phyloP scores from a whole-genome alignment of 2,329 filamentous ascomycete species.

The Pseudogymnoascus sp. region DNA sequence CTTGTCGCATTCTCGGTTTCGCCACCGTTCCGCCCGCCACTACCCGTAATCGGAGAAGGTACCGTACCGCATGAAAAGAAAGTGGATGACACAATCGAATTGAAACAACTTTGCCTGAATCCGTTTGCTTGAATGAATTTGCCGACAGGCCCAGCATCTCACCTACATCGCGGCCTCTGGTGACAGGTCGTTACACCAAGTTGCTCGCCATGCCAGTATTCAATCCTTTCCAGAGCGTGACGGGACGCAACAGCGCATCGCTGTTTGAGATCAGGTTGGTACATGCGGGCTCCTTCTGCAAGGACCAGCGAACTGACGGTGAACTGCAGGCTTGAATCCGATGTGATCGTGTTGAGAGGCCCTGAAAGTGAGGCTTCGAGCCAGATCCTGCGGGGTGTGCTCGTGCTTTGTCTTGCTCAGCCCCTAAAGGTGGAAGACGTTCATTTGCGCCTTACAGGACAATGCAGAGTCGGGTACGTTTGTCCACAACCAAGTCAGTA shows the following conservation, averaged over 20 bases:
- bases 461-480: constrained; percentile 58
- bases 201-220: constrained; percentile 25
- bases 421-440: constrained; percentile 65
- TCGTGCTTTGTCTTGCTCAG: constrained; percentile 65
- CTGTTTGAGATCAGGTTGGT: constrained; percentile 31
- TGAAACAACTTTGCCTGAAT: not conserved
- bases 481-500: not conserved
- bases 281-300: constrained; percentile 1
- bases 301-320: constrained; percentile 12
- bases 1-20: not conserved
- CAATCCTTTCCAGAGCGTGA: constrained; percentile 27
- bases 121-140: constrained; percentile 5
- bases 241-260: constrained; percentile 25
- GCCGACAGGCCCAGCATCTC: not conserved
- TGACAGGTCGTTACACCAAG: not conserved
- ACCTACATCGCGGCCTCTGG: not conserved
- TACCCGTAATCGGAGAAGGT: constrained; percentile 6
- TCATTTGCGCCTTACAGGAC: constrained; percentile 61
- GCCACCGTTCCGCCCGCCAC: not conserved
- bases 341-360: constrained; percentile 72
- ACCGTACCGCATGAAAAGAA: constrained; percentile 2
- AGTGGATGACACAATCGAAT: constrained; percentile 7
- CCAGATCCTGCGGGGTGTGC: constrained; percentile 62
- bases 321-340: constrained; percentile 57
- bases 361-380: constrained; percentile 66